Percentiles rank a stretch among this genome's conserved stretches.
These are phyloP conservation scores for Podaxis rugospora DNA, from an alignment of 768 basidiomycete species.

Conservation along the genomic window DNA sequence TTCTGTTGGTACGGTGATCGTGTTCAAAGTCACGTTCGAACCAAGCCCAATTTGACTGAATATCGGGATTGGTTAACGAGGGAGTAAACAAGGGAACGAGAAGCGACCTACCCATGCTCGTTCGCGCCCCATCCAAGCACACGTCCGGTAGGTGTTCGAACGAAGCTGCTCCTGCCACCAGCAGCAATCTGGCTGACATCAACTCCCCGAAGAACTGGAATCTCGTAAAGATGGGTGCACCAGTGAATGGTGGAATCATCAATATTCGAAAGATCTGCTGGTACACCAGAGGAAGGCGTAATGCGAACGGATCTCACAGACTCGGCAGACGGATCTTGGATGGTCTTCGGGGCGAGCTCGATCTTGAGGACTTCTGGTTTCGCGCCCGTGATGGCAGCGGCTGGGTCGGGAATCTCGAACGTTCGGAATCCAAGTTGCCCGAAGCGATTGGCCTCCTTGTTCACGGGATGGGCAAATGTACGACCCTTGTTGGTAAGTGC, in stretches of 20 bases:
- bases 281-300: conserved; percentile 21
- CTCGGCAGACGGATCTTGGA: conserved; percentile 46
- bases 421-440: conserved; percentile 82
- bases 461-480: conserved; percentile 73
- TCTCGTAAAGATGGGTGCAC: conserved; percentile 67
- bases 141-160: conserved; percentile 57
- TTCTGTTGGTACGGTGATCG: conserved; percentile 81
- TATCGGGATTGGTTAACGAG: conserved; percentile 3
- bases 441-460: conserved; percentile 68
- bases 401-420: conserved; percentile 43
- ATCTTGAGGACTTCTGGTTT: conserved; percentile 34
- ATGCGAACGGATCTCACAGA: conserved; percentile 38
- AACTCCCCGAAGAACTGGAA: conserved; percentile 66
- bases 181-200: conserved; percentile 66
- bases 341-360: conserved; percentile 54
- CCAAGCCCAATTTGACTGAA: conserved; percentile 80
- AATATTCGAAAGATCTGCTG: conserved; percentile 27
- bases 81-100: not conserved
- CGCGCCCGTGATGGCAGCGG: conserved; percentile 19
- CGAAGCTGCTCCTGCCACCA: conserved; percentile 71
- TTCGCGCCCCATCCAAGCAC: conserved; percentile 92
- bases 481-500: conserved; percentile 71
- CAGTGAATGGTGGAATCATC: conserved; percentile 51
- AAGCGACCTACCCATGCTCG: conserved; percentile 60
- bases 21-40: conserved; percentile 52